These are phyloP conservation scores for Penicillium turbatum DNA, from an alignment of 495 filamentous ascomycete species.

Conservation along the genomic window DNA sequence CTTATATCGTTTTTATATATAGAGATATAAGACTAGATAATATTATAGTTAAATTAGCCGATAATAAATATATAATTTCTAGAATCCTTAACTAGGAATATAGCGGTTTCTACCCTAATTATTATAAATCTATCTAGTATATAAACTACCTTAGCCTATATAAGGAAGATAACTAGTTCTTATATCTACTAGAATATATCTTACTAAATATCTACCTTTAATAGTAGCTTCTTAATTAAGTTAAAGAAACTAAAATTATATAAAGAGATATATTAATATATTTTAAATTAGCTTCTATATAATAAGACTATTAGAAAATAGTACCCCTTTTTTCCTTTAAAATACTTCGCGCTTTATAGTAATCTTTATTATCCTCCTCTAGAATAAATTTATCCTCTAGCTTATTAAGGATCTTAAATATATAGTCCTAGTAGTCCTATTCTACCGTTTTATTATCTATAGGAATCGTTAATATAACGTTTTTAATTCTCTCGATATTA, in stretches of 20 bases:
- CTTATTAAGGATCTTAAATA: conserved; percentile 23
- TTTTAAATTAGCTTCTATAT: too few relatives aligned
- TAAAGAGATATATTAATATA: too few relatives aligned
- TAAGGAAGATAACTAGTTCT: conserved; percentile 25
- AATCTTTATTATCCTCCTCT: conserved; percentile 18
- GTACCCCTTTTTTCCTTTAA: conserved; percentile 15
- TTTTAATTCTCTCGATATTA: conserved; percentile 13
- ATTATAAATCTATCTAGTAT: conserved; percentile 40
- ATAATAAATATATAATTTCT: conserved; percentile 30
- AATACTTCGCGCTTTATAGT: conserved; percentile 13
- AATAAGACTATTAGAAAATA: background rate
- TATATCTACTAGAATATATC: conserved; percentile 25
- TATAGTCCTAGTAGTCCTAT: conserved; percentile 30
- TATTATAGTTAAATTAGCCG: conserved; percentile 36
- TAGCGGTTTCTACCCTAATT: conserved; percentile 45
- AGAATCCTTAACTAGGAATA: conserved; percentile 52
- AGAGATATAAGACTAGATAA: conserved; percentile 44
- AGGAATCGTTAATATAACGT: conserved; percentile 3
- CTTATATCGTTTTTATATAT: conserved; percentile 37
- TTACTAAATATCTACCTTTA: conserved; percentile 17
- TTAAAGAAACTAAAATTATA: conserved; percentile 1
- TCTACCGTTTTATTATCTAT: conserved; percentile 25
- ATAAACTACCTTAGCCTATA: conserved; percentile 17
- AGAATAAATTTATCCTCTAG: conserved; percentile 20
- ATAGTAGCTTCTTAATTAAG: conserved; percentile 19